Conservation (phyloP, 1,284 basidiomycete genomes). For the Pyrrhoderma lamaoense region DNA sequence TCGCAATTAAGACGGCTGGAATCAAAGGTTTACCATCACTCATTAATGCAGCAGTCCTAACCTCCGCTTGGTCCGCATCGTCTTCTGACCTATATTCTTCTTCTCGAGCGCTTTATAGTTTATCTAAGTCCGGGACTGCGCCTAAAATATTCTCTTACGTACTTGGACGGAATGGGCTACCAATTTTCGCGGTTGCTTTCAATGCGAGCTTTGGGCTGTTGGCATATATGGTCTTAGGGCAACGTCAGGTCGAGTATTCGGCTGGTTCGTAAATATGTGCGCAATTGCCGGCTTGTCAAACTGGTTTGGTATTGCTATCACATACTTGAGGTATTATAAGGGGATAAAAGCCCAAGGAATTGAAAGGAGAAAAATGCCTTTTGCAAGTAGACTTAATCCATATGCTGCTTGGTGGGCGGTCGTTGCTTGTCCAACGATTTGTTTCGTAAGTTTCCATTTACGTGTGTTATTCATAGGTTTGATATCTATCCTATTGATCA, state of each 20-base stretch:
- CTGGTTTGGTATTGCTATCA: constrained; percentile 59
- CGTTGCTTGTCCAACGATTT: constrained; percentile 51
- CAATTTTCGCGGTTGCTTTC: constrained; percentile 63
- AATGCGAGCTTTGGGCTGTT: constrained; percentile 64
- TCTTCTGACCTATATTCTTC: constrained; percentile 78
- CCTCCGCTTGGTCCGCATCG: constrained; percentile 83
- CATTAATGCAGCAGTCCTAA: constrained; percentile 72
- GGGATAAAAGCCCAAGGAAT: constrained; percentile 39
- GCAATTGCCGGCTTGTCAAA: constrained; percentile 59
- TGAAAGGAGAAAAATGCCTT: constrained; percentile 33
- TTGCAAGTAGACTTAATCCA: constrained; percentile 28
- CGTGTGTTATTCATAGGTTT: too few relatives aligned
- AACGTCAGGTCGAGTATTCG: constrained; percentile 52
- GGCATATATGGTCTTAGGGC: constrained; percentile 62
- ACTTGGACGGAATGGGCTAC: constrained; percentile 61
- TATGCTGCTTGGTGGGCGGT: constrained; percentile 42
- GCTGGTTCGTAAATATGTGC: constrained; percentile 75
- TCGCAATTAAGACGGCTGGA: constrained; percentile 67
- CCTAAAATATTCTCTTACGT: constrained; percentile 68
- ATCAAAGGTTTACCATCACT: constrained; percentile 58
- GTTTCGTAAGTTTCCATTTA: constrained; percentile 48
- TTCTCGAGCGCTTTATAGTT: constrained; percentile 77
- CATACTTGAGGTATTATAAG: constrained; percentile 40
- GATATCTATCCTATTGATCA: too few relatives aligned
- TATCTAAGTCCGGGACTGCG: constrained; percentile 70